Conservation (phyloP, 2,329 filamentous ascomycete species). For the Clonostachys byssicola region DNA sequence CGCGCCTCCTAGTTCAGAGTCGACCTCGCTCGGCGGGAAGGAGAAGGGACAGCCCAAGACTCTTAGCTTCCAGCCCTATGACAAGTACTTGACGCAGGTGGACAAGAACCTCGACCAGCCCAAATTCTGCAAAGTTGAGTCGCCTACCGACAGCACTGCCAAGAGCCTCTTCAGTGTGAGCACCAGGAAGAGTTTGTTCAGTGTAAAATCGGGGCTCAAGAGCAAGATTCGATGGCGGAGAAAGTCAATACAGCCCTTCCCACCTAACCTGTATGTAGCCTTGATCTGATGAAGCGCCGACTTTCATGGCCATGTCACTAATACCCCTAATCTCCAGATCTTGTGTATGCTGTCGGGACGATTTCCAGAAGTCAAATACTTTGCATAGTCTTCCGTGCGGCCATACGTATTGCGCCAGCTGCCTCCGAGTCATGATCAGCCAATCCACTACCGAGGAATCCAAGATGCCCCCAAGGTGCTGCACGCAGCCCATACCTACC, state of each 20-base stretch:
- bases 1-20: conserved; percentile 12
- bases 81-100: conserved; percentile 42
- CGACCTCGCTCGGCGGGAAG: conserved; percentile 2
- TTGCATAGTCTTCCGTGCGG: conserved; percentile 51
- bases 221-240: conserved; percentile 35
- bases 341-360: conserved; percentile 53
- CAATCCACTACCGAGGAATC: conserved; percentile 52
- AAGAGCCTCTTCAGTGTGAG: conserved; percentile 38
- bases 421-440: conserved; percentile 47
- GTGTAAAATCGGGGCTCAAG: conserved; percentile 38
- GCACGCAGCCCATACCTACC: conserved; percentile 48
- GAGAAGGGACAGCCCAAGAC: conserved; percentile 22
- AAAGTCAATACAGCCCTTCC: conserved; percentile 23
- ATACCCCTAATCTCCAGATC: conserved; percentile 28
- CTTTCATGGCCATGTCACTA: neutral
- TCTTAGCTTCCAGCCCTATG: conserved; percentile 45
- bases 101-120: conserved; percentile 36
- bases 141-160: conserved; percentile 19
- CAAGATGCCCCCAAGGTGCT: conserved; percentile 60
- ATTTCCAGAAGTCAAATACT: conserved; percentile 35
- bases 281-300: neutral
- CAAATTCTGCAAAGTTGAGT: conserved; percentile 27
- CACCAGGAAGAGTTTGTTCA: conserved; percentile 38
- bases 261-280: conserved; percentile 23
- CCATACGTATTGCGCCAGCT: conserved; percentile 53